Evolutionary conservation across 805 yeast genomes (phyloP).

Genomic region (Yamadazyma olivae): DNA sequence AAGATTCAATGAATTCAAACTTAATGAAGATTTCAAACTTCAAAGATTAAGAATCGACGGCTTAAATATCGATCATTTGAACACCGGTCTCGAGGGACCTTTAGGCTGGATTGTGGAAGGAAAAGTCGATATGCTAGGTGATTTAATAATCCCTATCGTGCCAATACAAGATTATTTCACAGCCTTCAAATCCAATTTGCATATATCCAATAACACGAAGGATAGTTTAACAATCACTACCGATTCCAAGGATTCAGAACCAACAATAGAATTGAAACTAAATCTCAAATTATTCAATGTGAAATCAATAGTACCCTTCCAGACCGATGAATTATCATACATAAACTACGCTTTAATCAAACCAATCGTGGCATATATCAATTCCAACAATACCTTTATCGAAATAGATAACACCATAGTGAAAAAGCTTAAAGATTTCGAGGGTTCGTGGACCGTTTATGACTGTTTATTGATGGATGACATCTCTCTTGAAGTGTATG

Average conservation of each 20-base stretch:
- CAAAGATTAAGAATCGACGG: constrained; percentile 84
- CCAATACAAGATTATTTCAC: constrained; percentile 1
- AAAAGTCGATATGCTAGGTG: constrained; percentile 90
- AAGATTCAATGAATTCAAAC: constrained; percentile 41
- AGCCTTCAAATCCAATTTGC: constrained; percentile 5
- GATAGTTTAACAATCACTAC: too few species aligned
- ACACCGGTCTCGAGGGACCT: constrained; percentile 88
- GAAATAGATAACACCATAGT: constrained; percentile 82
- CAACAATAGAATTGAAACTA: constrained; percentile 71
- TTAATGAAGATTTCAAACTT: constrained; percentile 26
- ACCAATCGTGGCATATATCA: constrained; percentile 94
- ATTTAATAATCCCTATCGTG: constrained; percentile 65
- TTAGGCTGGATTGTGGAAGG: constrained; percentile 97
- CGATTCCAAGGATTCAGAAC: constrained; percentile 11
- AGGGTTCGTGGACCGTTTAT: constrained; percentile 95
- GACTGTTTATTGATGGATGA: constrained; percentile 92
- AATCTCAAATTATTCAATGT: constrained; percentile 80
- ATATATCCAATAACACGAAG: background rate
- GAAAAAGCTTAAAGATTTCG: constrained; percentile 78
- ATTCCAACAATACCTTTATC: constrained; percentile 83
- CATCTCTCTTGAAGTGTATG: constrained; percentile 82
- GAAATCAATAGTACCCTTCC: constrained; percentile 84
- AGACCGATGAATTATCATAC: constrained; percentile 84
- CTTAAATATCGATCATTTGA: constrained; percentile 81
- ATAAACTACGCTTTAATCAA: constrained; percentile 87